A percentile compares a stretch with the other conserved stretches of the same genome.
Conservation (phyloP, 208 protist genomes). For the Acanthamoeba sp. region DNA sequence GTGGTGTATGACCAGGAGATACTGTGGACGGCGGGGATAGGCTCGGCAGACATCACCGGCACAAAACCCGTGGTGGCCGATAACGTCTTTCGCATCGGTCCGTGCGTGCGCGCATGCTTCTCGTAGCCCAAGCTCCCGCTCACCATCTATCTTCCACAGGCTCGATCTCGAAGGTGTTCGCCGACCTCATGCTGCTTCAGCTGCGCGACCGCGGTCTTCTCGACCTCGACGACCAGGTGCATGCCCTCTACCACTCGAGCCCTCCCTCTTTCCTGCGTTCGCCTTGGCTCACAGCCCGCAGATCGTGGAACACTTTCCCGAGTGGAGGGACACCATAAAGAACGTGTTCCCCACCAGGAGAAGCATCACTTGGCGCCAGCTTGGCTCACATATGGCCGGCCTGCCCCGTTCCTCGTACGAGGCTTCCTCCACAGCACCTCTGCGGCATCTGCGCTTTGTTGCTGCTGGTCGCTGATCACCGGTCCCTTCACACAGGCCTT, state of each 20-base stretch:
- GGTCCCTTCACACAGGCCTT: neutral
- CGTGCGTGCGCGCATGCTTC: neutral
- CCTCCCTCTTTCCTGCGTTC: neutral
- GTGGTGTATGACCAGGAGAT: neutral
- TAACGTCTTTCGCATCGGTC: neutral
- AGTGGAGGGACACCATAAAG: neutral
- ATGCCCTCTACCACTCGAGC: too few species aligned
- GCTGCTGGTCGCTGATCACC: neutral
- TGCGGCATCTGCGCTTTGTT: neutral
- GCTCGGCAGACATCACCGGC: neutral
- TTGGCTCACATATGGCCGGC: neutral
- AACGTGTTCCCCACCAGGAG: neutral
- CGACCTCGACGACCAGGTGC: neutral
- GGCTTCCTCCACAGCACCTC: neutral
- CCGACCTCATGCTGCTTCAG: neutral
- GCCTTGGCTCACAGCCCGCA: too few species aligned
- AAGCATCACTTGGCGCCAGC: neutral
- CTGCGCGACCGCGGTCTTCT: neutral
- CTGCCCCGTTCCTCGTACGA: neutral
- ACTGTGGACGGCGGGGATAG: neutral
- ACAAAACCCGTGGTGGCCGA: neutral
- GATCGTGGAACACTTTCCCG: neutral
- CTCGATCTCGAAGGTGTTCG: conserved; percentile 11
- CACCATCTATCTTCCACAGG: neutral
- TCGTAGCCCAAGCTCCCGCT: neutral